A percentile compares a stretch with the other conserved stretches of the same genome.
Conservation (phyloP, 2,329 filamentous ascomycete genomes). For the Cercospora brassicicola region DNA sequence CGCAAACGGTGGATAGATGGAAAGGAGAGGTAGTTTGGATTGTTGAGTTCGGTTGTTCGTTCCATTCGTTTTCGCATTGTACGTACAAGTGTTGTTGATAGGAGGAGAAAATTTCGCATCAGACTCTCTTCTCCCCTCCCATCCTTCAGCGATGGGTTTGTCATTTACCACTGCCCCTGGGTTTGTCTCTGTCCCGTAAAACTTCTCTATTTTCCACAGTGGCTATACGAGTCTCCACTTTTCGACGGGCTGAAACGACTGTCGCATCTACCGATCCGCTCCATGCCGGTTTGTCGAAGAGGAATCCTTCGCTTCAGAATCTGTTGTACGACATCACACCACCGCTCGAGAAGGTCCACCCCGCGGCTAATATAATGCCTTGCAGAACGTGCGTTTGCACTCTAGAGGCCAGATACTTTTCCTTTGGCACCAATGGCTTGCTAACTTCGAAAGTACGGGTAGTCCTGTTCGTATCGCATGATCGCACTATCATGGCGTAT, state of each 20-base stretch:
- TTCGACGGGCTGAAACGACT: not conserved
- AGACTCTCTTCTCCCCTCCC: not conserved
- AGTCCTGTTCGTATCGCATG: not conserved
- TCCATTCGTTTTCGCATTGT: constrained; percentile 46
- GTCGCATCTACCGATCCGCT: not conserved
- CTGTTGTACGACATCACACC: not conserved
- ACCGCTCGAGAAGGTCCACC: not conserved
- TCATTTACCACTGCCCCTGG: not conserved
- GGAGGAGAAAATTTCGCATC: not conserved
- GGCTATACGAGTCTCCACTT: not conserved
- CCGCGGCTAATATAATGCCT: not conserved
- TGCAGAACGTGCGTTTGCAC: not conserved
- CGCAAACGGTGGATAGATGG: constrained; percentile 49
- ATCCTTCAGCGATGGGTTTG: not conserved
- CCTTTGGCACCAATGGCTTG: not conserved
- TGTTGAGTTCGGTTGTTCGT: constrained; percentile 33
- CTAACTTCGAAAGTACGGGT: not conserved
- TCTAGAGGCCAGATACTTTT: not conserved
- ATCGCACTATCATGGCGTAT: not conserved
- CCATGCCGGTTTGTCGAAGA: not conserved
- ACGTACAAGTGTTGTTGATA: constrained; percentile 23
- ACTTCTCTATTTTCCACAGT: not conserved
- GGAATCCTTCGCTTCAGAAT: not conserved
- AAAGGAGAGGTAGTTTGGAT: constrained; percentile 45
- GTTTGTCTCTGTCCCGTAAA: not conserved